Evolutionary conservation across 805 yeast species (phyloP).

Genomic region (Candida insectalens): DNA sequence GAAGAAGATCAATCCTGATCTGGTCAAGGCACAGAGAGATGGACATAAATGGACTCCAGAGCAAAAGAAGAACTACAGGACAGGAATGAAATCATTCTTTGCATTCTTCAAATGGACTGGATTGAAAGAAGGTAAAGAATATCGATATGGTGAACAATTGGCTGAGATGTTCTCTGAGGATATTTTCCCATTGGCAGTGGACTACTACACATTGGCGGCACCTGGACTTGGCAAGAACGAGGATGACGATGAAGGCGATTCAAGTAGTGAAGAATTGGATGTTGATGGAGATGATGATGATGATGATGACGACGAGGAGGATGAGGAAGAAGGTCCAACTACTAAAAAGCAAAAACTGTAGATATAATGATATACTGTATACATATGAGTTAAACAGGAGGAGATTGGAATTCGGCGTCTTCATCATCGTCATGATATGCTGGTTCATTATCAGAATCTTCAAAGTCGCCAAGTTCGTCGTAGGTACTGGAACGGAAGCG

Average conservation of each 20-base stretch:
- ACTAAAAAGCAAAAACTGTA: constrained; percentile 6
- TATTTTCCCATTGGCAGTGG: constrained; percentile 75
- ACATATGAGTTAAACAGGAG: too few relatives aligned
- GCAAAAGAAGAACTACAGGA: constrained; percentile 52
- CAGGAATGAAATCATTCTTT: constrained; percentile 77
- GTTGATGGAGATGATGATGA: constrained; percentile 40
- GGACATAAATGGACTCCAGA: constrained; percentile 26
- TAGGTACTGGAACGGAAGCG: background rate
- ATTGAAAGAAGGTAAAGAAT: constrained; percentile 63
- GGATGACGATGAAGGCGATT: constrained; percentile 31
- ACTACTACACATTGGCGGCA: constrained; percentile 68
- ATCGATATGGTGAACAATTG: constrained; percentile 68
- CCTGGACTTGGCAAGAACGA: constrained; percentile 50
- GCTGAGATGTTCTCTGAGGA: constrained; percentile 70
- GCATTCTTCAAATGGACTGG: constrained; percentile 88
- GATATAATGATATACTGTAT: background rate
- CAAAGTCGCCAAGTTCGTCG: background rate
- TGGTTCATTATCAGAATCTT: background rate
- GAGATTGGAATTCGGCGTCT: too few relatives aligned
- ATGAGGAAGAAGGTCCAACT: constrained; percentile 7
- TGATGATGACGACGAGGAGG: constrained; percentile 18
- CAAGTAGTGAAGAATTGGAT: constrained; percentile 38
- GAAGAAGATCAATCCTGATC: constrained; percentile 43
- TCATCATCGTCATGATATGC: background rate
- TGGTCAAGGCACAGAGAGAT: constrained; percentile 29